Conservation (phyloP, 1,284 basidiomycete genomes). For the Irpex sp. region DNA sequence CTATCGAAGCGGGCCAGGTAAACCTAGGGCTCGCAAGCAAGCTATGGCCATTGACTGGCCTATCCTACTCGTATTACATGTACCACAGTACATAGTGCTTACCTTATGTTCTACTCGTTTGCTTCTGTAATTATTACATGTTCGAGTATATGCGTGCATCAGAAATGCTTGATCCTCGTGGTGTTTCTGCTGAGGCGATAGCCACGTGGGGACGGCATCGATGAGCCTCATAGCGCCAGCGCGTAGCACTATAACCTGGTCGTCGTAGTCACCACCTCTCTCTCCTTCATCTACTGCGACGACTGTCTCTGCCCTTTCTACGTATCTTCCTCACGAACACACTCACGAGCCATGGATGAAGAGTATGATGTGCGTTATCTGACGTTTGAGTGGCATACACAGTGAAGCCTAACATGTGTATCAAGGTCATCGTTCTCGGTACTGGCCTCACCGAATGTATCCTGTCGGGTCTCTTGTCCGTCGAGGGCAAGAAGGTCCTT, state of each 20-base stretch:
- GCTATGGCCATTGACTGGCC: neutral
- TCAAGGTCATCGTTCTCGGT: constrained; percentile 87
- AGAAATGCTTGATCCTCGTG: constrained; percentile 1
- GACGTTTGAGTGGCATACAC: neutral
- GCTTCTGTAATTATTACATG: neutral
- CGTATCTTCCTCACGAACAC: constrained; percentile 1
- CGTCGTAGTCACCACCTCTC: constrained; percentile 5
- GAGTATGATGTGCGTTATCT: constrained; percentile 70
- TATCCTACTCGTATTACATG: neutral
- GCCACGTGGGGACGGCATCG: constrained; percentile 18
- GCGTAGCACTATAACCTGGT: neutral
- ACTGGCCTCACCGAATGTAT: constrained; percentile 99
- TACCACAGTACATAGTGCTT: neutral
- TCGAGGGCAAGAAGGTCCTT: constrained; percentile 99
- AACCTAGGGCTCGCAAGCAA: neutral
- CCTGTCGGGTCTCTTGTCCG: constrained; percentile 92
- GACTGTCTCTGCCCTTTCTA: neutral
- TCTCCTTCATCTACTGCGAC: constrained; percentile 3
- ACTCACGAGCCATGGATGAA: constrained; percentile 69
- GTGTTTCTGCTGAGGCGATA: constrained; percentile 3
- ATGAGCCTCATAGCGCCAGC: constrained; percentile 12
- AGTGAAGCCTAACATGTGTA: constrained; percentile 6
- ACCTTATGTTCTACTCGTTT: neutral
- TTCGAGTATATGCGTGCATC: neutral
- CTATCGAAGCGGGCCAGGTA: neutral